Evolutionary conservation across 345 rosid genomes (phyloP), one percentile per base, ranked within the genome.

Genomic region (Xanthoceras sorbifolium): DNA sequence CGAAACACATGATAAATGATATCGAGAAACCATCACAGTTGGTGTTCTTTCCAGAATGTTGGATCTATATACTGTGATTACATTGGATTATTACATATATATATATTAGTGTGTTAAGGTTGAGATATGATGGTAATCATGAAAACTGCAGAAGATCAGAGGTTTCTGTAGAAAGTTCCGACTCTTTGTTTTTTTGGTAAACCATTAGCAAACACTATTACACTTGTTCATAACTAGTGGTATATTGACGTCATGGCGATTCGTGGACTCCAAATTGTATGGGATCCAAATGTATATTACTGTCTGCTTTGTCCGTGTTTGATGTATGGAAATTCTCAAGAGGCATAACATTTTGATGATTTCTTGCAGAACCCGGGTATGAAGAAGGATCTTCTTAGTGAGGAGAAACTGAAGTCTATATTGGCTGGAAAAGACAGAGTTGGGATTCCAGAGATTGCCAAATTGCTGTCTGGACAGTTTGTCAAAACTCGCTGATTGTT

Each of bases 371-470:
- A 77, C 70, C 90, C 86, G 32, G 85, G 80, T 14, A 83, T 77
- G 63, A 87, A 81, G 78, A 85, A 84, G 79, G 80, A 78, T 7
- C 29, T 60, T 63, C 74, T 73, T 40, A 64, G 73, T 25, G 84
- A 84, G 69, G 88, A 84, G 75, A 85, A 85, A 73, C 18, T 87
- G 78, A 84, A 73, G 77, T 59, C 75, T 8, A 15, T 87, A 23
- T 65, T 85, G 78, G 78, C 78, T 9, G 90, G 88, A 60, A 84
- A 82, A 72, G 89, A 85, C 67, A 74, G 50, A 28, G 74, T 84
- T 46, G 86, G 87, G 57, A 76, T 81, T 14, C 79, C 78, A 1
- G 90, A 87, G 76, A 77, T 85, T 26, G 82, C 85, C 23, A 82
- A 82, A 71, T 68, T 87, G 77, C 80, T 85, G 64, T 79, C 84